Evolutionary conservation across 768 basidiomycete species (phyloP), one percentile per base, ranked within the genome.

Genomic region (Boletus huronensis): DNA sequence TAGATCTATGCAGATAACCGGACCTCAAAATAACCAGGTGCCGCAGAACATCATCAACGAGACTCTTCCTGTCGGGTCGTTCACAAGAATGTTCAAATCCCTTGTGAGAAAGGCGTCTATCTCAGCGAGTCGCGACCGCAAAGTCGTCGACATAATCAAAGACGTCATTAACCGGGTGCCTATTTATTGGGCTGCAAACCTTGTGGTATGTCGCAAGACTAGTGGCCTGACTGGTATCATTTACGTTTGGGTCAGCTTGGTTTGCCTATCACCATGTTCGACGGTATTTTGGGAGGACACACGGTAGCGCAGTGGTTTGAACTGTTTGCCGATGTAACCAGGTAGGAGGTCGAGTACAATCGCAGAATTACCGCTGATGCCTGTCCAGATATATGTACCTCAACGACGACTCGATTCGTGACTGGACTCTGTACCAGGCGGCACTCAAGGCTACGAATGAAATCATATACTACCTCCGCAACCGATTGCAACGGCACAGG

Each of bases 141-240:
- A 58, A 31, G 74, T 67, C 47, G 65, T 88, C 21, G 85, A 90
- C 63, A 76, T 90, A 35, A 79, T 89, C 7, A 73, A 73, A 39
- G 84, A 90, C 58, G 86, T 90, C 21, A 79, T 87, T 62, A 85
- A 89, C 57, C 64, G 77, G 26, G 54, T 86, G 36, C 82, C 87
- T 0, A 66, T 85, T 5, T 75, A 80, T 54, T 90, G 84, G 85
- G 74, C 84, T 28, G 77, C 78, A 10, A 73, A 79, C 31, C 64
- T 80, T 50, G 70, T 87, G 53, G 87, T 88, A 55, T 59, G 84
- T 58, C 9, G 9, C 16, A 26, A 16, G 32, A 6, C 17, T 34
- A 35, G 41, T 21, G 4, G 2, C 28, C 13, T 32, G 14, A n/a
- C 31, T 36, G 8, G 13, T 40, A 34, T 45, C 14, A 25, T 39